Conservation (phyloP, 805 yeast genomes). For the Candida ortonii region DNA sequence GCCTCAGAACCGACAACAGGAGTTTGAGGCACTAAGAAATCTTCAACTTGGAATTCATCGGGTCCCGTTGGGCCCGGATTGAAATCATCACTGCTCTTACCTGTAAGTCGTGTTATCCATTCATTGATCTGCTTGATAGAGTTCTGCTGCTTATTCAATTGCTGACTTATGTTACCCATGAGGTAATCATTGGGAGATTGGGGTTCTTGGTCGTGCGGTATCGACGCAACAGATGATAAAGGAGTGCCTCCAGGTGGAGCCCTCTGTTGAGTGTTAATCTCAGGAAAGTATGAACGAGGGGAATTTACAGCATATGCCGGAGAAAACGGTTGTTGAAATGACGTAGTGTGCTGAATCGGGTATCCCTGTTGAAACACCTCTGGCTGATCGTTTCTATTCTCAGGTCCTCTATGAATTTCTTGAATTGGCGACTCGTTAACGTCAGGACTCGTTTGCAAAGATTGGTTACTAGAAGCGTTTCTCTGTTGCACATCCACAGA, state of each 20-base stretch:
- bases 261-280: slow-evolving; percentile 16
- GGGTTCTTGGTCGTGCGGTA: slow-evolving; percentile 13
- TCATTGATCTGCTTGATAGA: slow-evolving; percentile 56
- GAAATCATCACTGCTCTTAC: slow-evolving; percentile 14
- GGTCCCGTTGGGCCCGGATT: slow-evolving; percentile 12
- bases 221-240: slow-evolving; percentile 6
- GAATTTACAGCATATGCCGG: slow-evolving; percentile 18
- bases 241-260: slow-evolving; percentile 14
- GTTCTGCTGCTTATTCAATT: slow-evolving; percentile 46
- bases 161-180: slow-evolving; percentile 44
- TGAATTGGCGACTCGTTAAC: slow-evolving; percentile 26
- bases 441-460: slow-evolving; percentile 6
- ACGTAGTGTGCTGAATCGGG: slow-evolving; percentile 2
- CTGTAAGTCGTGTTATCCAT: slow-evolving; percentile 43
- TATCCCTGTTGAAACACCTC: slow-evolving; percentile 12
- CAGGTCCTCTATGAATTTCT: slow-evolving; percentile 32
- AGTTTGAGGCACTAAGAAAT: slow-evolving; percentile 30
- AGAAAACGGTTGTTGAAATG: slow-evolving; percentile 5
- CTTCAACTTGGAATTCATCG: slow-evolving; percentile 36
- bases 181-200: slow-evolving; percentile 20
- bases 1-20: slow-evolving; percentile 23
- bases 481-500: slow-evolving; percentile 3
- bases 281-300: slow-evolving; percentile 31
- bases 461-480: slow-evolving; percentile 3
- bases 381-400: slow-evolving; percentile 26